Percentiles rank a stretch among this genome's conserved stretches.
Conservation (phyloP, 257 asterid genomes). For the Mitragyna speciosa region DNA sequence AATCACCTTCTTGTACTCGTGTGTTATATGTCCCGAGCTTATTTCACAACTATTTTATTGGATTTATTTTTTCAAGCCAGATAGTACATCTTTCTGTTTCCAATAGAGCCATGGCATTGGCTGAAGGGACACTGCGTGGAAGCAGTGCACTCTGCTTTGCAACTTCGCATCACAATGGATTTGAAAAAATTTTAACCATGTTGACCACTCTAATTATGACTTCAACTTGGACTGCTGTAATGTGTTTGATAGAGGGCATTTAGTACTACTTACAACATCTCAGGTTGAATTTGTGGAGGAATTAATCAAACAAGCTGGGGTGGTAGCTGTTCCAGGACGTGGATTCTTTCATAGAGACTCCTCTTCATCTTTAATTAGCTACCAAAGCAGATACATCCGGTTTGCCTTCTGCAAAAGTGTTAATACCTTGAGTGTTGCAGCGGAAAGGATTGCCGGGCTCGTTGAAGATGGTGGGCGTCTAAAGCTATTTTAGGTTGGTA, state of each 20-base stretch:
- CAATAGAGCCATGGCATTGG: too few relatives aligned
- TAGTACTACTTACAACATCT: not conserved
- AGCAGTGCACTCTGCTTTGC: too few relatives aligned
- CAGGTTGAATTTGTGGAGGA: slow-evolving; percentile 81
- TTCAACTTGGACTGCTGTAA: too few relatives aligned
- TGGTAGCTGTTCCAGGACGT: slow-evolving; percentile 89
- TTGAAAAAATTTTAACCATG: too few relatives aligned
- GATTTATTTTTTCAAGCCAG: too few relatives aligned
- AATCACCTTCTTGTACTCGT: not conserved
- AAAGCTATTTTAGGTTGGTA: slow-evolving; percentile 38
- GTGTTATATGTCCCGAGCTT: too few relatives aligned
- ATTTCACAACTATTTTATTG: too few relatives aligned
- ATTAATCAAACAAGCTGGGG: slow-evolving; percentile 74
- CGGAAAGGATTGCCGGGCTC: slow-evolving; percentile 45
- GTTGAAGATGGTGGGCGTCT: slow-evolving; percentile 46
- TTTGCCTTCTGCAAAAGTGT: slow-evolving; percentile 85
- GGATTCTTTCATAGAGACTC: slow-evolving; percentile 59
- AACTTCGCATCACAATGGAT: too few relatives aligned
- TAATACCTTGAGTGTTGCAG: slow-evolving; percentile 65
- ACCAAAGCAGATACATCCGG: slow-evolving; percentile 49
- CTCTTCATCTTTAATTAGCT: slow-evolving; percentile 21
- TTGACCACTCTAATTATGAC: too few relatives aligned
- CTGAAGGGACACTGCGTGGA: too few relatives aligned
- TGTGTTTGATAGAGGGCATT: too few relatives aligned
- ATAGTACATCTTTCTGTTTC: too few relatives aligned